Evolutionary conservation across 306 rosid genomes (phyloP), one percentile per base, ranked within the genome.

Genomic region (Crotalaria pallida): DNA sequence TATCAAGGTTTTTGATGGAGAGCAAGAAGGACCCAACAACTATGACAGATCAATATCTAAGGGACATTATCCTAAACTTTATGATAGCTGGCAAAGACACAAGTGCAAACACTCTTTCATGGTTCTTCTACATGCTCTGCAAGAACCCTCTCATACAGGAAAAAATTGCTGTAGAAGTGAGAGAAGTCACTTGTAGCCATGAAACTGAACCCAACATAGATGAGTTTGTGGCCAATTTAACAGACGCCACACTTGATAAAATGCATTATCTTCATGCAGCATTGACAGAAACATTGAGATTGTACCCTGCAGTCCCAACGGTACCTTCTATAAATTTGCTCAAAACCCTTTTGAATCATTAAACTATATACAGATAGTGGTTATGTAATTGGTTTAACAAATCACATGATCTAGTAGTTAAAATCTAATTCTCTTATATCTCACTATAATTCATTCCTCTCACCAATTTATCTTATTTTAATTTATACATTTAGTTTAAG

Each of bases 251-350:
- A 6, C 83, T 92, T 12, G 92, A 89, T 10, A 65, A 77, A 70
- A 87, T 92, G 96, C 97, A 89, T 33, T 87, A 87, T 83, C 94
- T 92, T 60, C 98, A 92, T 48, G 96, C 98, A 3, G 65, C 96
- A 12, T 13, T 92, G 24, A 77, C 97, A 4, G 96, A 92, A 66
- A 92, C 97, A 73, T 77, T 92, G 77, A 92, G 92, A 79, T 80
- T 92, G 5, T 87, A 89, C 67, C 94, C 97, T 79, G 87, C 88
- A 1, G 86, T 84, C 15, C 96, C 97, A 23, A 0, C 55, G 52
- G 97, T 88, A 82, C 34, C 47, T 40, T 64, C 26, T 43, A 21
- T 53, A 8, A 48, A 17, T 49, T 53, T 48, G 1, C 51, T 69
- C 13, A 49, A 22, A 29, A 64, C 17, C 62, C 33, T 24, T 52